Conservation (phyloP, 2,329 filamentous ascomycete species). For the Dothistroma septosporum region DNA sequence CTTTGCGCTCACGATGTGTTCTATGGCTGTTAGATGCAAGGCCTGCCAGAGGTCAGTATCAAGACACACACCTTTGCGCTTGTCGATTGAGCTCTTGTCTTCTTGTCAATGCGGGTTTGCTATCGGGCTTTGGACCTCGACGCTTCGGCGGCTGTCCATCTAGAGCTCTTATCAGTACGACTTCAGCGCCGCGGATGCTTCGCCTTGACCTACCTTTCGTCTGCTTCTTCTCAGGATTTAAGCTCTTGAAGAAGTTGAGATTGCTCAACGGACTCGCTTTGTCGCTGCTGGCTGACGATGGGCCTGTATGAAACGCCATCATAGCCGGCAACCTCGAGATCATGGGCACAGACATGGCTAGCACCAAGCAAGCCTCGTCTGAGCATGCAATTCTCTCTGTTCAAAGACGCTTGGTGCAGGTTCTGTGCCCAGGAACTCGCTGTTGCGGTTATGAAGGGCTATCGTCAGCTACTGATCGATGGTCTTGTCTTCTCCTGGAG, state of each 20-base stretch:
- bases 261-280: slow-evolving; percentile 28
- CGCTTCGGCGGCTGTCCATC: slow-evolving; percentile 85
- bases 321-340: slow-evolving; percentile 10
- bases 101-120: slow-evolving; percentile 86
- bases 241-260: slow-evolving; percentile 56
- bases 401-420: background rate
- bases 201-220: slow-evolving; percentile 59
- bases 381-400: background rate
- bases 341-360: slow-evolving; percentile 3
- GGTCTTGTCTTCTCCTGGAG: background rate
- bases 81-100: slow-evolving; percentile 93
- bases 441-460: background rate
- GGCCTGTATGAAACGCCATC: slow-evolving; percentile 8
- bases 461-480: background rate
- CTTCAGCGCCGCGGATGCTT: background rate
- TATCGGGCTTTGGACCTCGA: slow-evolving; percentile 92
- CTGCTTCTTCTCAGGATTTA: slow-evolving; percentile 64
- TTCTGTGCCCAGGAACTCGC: background rate
- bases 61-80: slow-evolving; percentile 71
- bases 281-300: slow-evolving; percentile 15
- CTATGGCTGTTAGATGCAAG: slow-evolving; percentile 44
- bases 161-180: slow-evolving; percentile 31
- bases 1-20: slow-evolving; percentile 94
- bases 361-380: background rate
- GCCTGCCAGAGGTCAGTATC: background rate